Percentiles rank a stretch among this genome's conserved stretches.
These are phyloP conservation scores for Tricholoma saponaceum DNA, from an alignment of 768 basidiomycete genomes.

Conservation along the genomic window DNA sequence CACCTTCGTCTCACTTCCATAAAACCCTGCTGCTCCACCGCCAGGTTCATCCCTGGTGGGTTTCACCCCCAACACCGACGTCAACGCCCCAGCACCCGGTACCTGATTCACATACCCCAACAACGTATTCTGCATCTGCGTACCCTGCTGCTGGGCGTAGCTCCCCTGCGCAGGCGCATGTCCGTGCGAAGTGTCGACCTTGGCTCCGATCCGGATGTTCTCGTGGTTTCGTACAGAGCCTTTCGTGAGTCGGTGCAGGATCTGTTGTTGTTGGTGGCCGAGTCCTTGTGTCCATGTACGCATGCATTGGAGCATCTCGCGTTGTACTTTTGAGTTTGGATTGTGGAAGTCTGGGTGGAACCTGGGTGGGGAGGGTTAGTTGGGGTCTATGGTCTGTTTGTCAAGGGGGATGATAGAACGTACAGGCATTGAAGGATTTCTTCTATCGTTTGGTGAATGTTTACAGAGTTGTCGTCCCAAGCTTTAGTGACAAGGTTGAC, in stretches of 20 bases:
- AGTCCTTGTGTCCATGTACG: conserved; percentile 54
- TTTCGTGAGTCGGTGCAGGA: conserved; percentile 57
- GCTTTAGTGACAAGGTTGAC: conserved; percentile 71
- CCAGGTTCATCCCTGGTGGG: conserved; percentile 24
- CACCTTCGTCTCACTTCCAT: background rate
- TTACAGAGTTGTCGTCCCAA: conserved; percentile 70
- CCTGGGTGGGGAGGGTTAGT: conserved; percentile 26
- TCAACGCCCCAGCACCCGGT: conserved; percentile 44
- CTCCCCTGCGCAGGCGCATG: conserved; percentile 39
- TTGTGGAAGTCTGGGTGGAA: conserved; percentile 86
- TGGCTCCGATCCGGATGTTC: conserved; percentile 57
- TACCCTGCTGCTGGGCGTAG: conserved; percentile 44
- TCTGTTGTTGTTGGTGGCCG: conserved; percentile 40
- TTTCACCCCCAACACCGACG: conserved; percentile 31
- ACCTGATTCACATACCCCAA: conserved; percentile 42
- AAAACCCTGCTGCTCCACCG: conserved; percentile 10
- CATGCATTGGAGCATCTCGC: conserved; percentile 73
- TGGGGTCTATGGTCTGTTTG: background rate
- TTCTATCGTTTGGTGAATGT: conserved; percentile 53
- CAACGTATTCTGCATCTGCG: conserved; percentile 44
- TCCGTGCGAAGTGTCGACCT: conserved; percentile 47
- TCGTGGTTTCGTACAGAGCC: conserved; percentile 67
- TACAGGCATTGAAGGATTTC: conserved; percentile 67
- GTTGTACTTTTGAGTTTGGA: conserved; percentile 57
- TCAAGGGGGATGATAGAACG: conserved; percentile 15